Base-by-base conservation (phyloP, 73 alveolate genomes). In the Loxodes magnus region DNA sequence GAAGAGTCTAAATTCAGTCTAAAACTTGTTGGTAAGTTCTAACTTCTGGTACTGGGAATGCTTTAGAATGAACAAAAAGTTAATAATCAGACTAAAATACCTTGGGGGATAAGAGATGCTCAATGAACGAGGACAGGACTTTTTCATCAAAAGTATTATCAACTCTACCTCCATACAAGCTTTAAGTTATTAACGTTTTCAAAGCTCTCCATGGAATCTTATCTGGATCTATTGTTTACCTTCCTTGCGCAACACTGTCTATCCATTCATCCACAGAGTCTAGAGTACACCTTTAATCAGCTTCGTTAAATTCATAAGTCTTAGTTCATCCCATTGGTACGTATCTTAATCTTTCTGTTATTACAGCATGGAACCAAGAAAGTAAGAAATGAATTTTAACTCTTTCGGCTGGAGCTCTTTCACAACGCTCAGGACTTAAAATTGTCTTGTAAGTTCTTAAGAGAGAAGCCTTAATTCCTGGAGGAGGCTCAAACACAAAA, bases 191-290 rank as follows among this genome's bases (percentile, higher is more conserved):
- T 17, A 34, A n/a, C 21, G 43, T 24, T 43, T 96, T 84, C 21
- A 95, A 71, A 14, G 99, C 99, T 28, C 88, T 99, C 99, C 99
- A 93, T 0, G 99, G 99, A 17, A 95, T 91, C 74, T 90, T 87
- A 48, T 77, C 87, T 25, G 98, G 98, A 35, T 88, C 88, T 4
- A 51, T 7, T 14, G 15, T 38, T 41, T 67, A 5, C 42, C 79
- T 69, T 29, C 87, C 95, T 35, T 72, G 68, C 2, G 93, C 93
- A 56, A 79, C 74, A 35, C 71, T 59, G 49, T 90, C 96, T 7
- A 95, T 66, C 97, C 98, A 95, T 71, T 92, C 96, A 77, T 95
- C 99, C 21, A 95, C 86, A 20, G 94, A 79, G 65, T 95, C 99
- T 17, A 84, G 84, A 44, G 98, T 90, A 66, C 99, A 94, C 73